Conservation (phyloP, 2,329 filamentous ascomycete species). For the Xylariomycetidae sp. region DNA sequence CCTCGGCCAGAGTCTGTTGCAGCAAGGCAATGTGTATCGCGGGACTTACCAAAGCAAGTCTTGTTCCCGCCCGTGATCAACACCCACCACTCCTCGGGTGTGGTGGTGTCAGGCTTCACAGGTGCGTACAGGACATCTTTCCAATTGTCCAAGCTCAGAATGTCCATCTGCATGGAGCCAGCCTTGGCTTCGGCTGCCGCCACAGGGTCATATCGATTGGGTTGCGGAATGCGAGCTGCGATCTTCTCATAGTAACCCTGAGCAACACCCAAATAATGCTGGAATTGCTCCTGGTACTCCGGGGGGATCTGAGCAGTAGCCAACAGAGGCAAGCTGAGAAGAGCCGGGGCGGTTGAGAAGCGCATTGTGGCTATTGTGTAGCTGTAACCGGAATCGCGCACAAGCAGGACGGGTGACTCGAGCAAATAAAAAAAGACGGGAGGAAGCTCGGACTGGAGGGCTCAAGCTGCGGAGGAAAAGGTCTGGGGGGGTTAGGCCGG, state of each 20-base stretch:
- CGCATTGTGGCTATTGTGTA: slow-evolving; percentile 43
- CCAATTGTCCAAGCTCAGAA: slow-evolving; percentile 65
- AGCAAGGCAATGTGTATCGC: neutral
- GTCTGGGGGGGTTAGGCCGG: too few species aligned
- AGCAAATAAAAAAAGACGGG: too few species aligned
- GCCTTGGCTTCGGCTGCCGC: slow-evolving; percentile 44
- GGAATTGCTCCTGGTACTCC: slow-evolving; percentile 58
- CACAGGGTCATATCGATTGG: slow-evolving; percentile 34
- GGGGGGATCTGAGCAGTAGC: slow-evolving; percentile 44
- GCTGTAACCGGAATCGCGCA: too few species aligned
- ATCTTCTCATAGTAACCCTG: slow-evolving; percentile 48
- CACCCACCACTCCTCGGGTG: slow-evolving; percentile 71
- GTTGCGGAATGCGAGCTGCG: slow-evolving; percentile 44
- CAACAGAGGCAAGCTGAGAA: slow-evolving; percentile 52
- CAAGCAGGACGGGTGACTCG: too few species aligned
- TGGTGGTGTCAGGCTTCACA: slow-evolving; percentile 51
- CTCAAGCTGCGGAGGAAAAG: too few species aligned
- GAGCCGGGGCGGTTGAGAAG: slow-evolving; percentile 43
- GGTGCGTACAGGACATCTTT: slow-evolving; percentile 59
- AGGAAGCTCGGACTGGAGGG: too few species aligned
- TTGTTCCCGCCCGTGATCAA: slow-evolving; percentile 70
- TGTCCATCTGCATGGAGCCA: slow-evolving; percentile 45
- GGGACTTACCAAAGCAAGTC: slow-evolving; percentile 61
- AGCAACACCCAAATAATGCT: slow-evolving; percentile 57
- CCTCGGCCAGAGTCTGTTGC: neutral